These are phyloP conservation scores for Volvox carteri DNA, from an alignment of 163 green algal genomes.

Conservation along the genomic window DNA sequence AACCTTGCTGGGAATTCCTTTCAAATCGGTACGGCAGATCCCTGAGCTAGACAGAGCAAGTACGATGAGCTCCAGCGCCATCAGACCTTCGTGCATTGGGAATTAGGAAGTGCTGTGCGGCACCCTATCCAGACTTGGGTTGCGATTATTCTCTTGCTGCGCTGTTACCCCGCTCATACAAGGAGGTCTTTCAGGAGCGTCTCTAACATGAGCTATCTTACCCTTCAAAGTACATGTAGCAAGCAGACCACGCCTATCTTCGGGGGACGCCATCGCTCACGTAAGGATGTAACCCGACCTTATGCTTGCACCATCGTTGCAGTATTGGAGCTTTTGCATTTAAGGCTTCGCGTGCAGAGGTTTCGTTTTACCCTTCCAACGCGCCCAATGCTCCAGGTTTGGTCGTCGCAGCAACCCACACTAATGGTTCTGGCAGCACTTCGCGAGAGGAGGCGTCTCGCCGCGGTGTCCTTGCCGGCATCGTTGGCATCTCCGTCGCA, in stretches of 20 bases:
- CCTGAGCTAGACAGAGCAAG: no score
- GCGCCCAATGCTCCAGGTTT: background rate
- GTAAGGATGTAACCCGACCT: background rate
- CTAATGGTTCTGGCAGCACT: background rate
- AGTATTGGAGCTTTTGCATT: no score
- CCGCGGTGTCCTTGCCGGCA: conserved; percentile 8
- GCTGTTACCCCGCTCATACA: no score
- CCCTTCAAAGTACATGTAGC: background rate
- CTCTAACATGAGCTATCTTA: background rate
- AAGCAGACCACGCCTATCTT: background rate
- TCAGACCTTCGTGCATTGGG: no score
- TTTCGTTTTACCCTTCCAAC: no score
- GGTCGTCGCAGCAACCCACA: background rate
- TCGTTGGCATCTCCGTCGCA: background rate
- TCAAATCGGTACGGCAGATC: background rate
- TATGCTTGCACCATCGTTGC: background rate
- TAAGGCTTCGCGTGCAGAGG: no score
- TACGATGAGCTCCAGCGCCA: no score
- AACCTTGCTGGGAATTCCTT: background rate
- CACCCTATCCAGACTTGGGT: no score
- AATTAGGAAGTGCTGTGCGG: no score
- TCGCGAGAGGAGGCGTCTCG: background rate
- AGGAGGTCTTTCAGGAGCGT: no score
- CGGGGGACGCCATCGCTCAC: background rate
- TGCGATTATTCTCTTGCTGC: no score